phyloP scores from a whole-genome alignment of 2,329 filamentous ascomycete species.

The Paraphaeosphaeria minitans region DNA sequence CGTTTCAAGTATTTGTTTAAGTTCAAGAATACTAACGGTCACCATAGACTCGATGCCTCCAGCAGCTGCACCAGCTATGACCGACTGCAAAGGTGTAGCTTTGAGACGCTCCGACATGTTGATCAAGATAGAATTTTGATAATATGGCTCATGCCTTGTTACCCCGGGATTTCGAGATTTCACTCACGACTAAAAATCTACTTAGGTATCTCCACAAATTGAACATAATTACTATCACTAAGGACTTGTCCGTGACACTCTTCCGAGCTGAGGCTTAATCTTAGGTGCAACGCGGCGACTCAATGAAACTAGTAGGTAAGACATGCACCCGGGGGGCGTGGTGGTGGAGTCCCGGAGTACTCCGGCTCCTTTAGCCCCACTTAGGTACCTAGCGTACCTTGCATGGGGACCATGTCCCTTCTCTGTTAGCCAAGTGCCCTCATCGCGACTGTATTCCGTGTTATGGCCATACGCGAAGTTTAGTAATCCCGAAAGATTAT shows the following conservation, averaged over 20 bases:
- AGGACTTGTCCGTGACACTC: not conserved
- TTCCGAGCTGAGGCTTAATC: not conserved
- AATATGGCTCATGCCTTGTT: too few species aligned
- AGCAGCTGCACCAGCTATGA: slow-evolving; percentile 11
- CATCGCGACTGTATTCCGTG: not conserved
- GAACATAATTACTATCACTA: too few species aligned
- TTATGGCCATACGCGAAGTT: not conserved
- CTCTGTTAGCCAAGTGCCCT: not conserved
- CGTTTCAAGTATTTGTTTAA: not conserved
- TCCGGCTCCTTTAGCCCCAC: not conserved
- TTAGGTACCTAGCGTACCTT: not conserved
- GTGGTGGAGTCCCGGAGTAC: not conserved
- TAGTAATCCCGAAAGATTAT: too few species aligned
- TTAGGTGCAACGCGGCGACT: not conserved
- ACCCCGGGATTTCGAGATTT: not conserved
- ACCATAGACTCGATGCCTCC: slow-evolving; percentile 12
- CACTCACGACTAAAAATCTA: not conserved
- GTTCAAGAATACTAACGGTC: slow-evolving; percentile 2
- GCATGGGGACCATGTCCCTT: not conserved
- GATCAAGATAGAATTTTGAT: too few species aligned
- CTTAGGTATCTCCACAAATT: too few species aligned
- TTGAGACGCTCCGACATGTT: not conserved
- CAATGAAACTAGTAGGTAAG: not conserved
- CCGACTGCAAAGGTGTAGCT: slow-evolving; percentile 11
- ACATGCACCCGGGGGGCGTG: not conserved